Evolutionary conservation across 108 stramenopile species (phyloP).

Genomic region (Skeletonema costatum): DNA sequence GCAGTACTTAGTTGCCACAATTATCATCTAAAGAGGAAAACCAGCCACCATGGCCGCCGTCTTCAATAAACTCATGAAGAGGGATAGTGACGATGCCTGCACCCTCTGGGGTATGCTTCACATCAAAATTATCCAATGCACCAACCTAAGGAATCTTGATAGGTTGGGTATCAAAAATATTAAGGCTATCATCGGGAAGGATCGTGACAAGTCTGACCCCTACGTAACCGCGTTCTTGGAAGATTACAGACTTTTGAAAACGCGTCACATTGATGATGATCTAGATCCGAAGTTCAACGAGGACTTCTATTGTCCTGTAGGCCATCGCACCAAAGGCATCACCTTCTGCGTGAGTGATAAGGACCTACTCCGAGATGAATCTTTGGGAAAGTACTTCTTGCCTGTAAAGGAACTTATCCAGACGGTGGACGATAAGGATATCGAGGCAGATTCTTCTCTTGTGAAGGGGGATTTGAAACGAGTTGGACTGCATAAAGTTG

Average conservation of each 20-base stretch:
- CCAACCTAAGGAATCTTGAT: conserved; percentile 34
- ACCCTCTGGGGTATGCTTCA: conserved; percentile 44
- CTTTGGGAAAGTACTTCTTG: conserved; percentile 48
- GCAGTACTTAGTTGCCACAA: too few species aligned
- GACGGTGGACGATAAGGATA: conserved; percentile 18
- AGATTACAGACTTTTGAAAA: conserved; percentile 50
- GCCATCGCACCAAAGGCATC: conserved; percentile 40
- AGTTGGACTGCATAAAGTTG: conserved; percentile 52
- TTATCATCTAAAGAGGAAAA: too few species aligned
- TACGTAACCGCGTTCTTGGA: conserved; percentile 53
- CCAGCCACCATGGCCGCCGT: not conserved
- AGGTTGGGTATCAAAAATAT: not conserved
- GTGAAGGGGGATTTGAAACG: conserved; percentile 38
- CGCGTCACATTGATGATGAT: conserved; percentile 38
- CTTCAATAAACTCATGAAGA: conserved; percentile 19
- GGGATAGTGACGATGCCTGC: not conserved
- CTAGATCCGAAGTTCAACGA: conserved; percentile 49
- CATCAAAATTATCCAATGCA: conserved; percentile 43
- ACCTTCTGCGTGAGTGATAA: conserved; percentile 51
- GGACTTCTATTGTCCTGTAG: conserved; percentile 55
- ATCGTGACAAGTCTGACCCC: conserved; percentile 43
- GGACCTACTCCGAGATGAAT: conserved; percentile 39
- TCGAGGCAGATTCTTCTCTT: conserved; percentile 11
- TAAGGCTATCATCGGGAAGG: not conserved
- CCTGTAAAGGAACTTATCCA: conserved; percentile 47